Conservation (phyloP, 208 protist species). For the Leishmania tropica region DNA sequence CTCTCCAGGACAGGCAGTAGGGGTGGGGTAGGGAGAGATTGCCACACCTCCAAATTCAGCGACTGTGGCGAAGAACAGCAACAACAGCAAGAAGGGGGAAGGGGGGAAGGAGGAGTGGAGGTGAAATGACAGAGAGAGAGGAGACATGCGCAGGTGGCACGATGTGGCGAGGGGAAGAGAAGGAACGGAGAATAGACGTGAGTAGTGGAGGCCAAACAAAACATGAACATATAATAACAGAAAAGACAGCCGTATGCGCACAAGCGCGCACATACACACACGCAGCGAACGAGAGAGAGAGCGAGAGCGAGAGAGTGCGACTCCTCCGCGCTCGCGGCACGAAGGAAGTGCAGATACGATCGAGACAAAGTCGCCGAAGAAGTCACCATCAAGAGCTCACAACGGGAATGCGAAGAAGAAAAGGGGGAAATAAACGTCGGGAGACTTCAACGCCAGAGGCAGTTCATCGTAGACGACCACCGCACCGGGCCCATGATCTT, state of each 20-base stretch:
- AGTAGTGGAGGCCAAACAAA: neutral
- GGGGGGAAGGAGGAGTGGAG: neutral
- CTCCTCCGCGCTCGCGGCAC: neutral
- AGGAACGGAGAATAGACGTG: neutral
- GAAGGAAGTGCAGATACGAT: neutral
- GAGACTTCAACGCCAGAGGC: conserved; percentile 58
- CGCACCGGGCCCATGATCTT: conserved; percentile 71
- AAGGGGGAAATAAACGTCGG: neutral
- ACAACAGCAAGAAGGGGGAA: neutral
- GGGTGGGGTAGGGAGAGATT: neutral
- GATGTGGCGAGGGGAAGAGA: neutral
- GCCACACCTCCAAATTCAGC: neutral
- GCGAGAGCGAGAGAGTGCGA: too few species aligned
- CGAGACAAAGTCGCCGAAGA: neutral
- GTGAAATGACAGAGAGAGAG: neutral
- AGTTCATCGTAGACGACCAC: conserved; percentile 66
- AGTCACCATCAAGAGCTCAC: neutral
- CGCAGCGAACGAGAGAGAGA: neutral
- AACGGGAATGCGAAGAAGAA: neutral
- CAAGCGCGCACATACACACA: neutral
- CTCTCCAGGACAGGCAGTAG: neutral
- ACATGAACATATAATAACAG: neutral
- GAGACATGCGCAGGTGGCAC: neutral
- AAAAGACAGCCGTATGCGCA: neutral
- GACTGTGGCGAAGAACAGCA: neutral